phyloP scores from a whole-genome alignment of 2,329 filamentous ascomycete genomes.

The Stagonosporopsis chrysanthemi region DNA sequence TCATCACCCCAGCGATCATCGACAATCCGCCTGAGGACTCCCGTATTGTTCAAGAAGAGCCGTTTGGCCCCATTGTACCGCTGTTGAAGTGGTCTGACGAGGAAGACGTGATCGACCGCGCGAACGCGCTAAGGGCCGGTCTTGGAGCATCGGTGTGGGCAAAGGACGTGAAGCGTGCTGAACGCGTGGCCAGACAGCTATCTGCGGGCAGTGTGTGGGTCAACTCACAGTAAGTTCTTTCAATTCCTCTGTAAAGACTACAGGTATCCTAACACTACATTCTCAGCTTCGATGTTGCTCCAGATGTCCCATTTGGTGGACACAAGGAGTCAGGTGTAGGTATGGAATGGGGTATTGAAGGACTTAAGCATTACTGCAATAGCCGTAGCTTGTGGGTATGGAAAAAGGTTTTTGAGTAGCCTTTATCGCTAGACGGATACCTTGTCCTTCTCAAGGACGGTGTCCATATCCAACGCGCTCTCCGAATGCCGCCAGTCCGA shows the following conservation, averaged over 20 bases:
- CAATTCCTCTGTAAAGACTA: rapidly evolving
- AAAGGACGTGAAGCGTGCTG: constrained; percentile 48
- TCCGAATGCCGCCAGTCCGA: neutral
- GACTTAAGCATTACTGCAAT: constrained; percentile 34
- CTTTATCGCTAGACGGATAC: neutral
- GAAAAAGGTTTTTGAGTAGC: constrained; percentile 27
- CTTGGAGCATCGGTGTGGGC: constrained; percentile 61
- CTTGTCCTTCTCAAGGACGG: neutral
- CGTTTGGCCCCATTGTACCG: constrained; percentile 71
- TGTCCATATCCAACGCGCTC: neutral
- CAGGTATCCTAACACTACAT: neutral
- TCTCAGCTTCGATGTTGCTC: constrained; percentile 30
- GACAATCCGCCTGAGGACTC: constrained; percentile 64
- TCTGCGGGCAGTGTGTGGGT: constrained; percentile 62
- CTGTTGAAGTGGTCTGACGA: constrained; percentile 68
- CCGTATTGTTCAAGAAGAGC: constrained; percentile 65
- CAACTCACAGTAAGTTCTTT: constrained; percentile 52
- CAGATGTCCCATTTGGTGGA: constrained; percentile 67
- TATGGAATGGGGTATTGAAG: constrained; percentile 63
- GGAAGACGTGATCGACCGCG: constrained; percentile 53
- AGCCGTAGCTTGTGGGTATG: constrained; percentile 30
- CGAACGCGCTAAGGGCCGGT: constrained; percentile 58
- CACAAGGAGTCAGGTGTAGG: constrained; percentile 81
- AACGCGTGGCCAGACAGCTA: constrained; percentile 55
- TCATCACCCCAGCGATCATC: constrained; percentile 66